These are phyloP conservation scores for Trapa incisa DNA, from an alignment of 345 rosid species.

Conservation along the genomic window DNA sequence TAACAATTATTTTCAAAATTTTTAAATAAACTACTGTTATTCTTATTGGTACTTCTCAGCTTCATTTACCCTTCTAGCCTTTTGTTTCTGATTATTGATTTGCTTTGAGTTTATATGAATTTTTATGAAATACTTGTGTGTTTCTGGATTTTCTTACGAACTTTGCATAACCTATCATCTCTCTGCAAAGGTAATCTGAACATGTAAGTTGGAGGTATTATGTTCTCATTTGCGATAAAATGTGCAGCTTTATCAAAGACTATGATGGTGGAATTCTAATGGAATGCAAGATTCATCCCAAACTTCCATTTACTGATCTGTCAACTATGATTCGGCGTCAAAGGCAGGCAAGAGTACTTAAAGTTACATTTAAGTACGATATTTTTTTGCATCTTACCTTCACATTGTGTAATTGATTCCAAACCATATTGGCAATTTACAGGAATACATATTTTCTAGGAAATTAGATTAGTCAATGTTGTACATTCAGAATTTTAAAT, in stretches of 20 bases:
- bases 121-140: background rate
- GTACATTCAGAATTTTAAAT: background rate
- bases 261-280: slow-evolving; percentile 98
- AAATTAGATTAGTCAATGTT: background rate
- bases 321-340: slow-evolving; percentile 89
- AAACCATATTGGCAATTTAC: background rate
- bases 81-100: background rate
- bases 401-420: background rate
- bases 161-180: background rate
- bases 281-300: slow-evolving; percentile 97
- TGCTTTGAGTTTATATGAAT: background rate
- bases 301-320: slow-evolving; percentile 88
- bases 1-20: background rate
- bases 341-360: slow-evolving; percentile 70
- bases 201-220: background rate
- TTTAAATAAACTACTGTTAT: background rate
- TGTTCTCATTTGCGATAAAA: background rate
- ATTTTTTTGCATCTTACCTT: background rate
- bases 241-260: slow-evolving; percentile 75
- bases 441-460: background rate
- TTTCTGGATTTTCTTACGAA: background rate
- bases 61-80: background rate
- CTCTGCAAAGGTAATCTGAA: background rate
- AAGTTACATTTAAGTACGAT: background rate
- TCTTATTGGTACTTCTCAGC: background rate